These are phyloP conservation scores for Hexamita inflata DNA, from an alignment of 208 protist genomes.

Conservation along the genomic window DNA sequence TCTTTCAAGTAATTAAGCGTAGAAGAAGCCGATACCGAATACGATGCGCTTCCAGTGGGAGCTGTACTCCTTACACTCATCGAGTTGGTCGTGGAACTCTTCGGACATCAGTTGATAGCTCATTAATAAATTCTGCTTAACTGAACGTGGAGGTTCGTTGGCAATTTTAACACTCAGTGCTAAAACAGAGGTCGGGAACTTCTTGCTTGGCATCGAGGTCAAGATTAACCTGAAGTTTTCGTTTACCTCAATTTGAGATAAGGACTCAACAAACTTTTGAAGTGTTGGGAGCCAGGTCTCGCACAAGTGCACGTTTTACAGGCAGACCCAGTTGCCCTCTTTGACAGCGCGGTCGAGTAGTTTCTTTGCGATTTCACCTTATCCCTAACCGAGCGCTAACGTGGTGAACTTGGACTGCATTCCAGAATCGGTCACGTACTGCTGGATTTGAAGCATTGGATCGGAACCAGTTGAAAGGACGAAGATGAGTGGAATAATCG, in stretches of 20 bases:
- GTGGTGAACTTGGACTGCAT: conserved; percentile 76
- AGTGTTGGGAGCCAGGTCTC: conserved; percentile 86
- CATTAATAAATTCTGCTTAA: conserved; percentile 67
- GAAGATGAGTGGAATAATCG: conserved; percentile 80
- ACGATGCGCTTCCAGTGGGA: conserved; percentile 72
- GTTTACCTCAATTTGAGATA: conserved; percentile 53
- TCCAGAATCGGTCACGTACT: conserved; percentile 79
- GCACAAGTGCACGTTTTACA: conserved; percentile 93
- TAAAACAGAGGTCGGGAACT: conserved; percentile 89
- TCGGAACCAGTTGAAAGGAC: conserved; percentile 89
- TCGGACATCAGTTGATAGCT: not conserved
- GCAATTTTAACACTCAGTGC: conserved; percentile 95
- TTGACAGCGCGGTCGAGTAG: conserved; percentile 72
- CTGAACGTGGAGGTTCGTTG: conserved; percentile 87
- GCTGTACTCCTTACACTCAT: conserved; percentile 60
- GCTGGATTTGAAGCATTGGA: conserved; percentile 75
- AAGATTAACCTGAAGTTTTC: conserved; percentile 86
- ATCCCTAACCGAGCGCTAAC: conserved; percentile 88
- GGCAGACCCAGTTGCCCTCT: conserved; percentile 78
- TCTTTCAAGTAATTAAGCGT: conserved; percentile 77
- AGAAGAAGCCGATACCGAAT: conserved; percentile 88
- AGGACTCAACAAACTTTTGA: conserved; percentile 76
- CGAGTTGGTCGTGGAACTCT: not conserved
- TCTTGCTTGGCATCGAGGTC: conserved; percentile 80
- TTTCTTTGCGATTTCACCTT: conserved; percentile 79